phyloP scores from a whole-genome alignment of 2,329 filamentous ascomycete species.

The Ascochyta koolunga region DNA sequence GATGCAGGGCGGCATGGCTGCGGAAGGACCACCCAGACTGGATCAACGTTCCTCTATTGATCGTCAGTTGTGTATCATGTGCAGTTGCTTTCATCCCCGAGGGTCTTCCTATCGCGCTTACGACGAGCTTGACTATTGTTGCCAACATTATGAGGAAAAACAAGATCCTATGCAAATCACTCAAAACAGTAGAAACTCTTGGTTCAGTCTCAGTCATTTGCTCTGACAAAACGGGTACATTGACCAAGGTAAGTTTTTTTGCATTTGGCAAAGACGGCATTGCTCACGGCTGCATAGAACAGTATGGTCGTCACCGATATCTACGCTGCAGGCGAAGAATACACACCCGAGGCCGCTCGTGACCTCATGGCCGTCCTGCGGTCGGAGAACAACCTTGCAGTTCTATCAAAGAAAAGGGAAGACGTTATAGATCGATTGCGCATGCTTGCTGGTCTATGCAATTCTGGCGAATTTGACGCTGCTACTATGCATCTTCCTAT shows the following conservation, averaged over 20 bases:
- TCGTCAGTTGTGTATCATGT: constrained; percentile 70
- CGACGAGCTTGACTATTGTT: constrained; percentile 73
- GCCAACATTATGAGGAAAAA: constrained; percentile 79
- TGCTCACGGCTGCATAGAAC: constrained; percentile 55
- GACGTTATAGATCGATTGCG: constrained; percentile 60
- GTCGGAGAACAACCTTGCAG: constrained; percentile 47
- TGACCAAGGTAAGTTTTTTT: constrained; percentile 56
- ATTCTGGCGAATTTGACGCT: constrained; percentile 76
- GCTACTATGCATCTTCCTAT: constrained; percentile 65
- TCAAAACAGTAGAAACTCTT: constrained; percentile 79
- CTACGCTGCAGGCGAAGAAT: constrained; percentile 61
- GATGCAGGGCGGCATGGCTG: constrained; percentile 70
- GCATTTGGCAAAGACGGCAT: too few species aligned
- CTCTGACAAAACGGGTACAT: constrained; percentile 77
- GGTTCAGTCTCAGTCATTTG: constrained; percentile 76
- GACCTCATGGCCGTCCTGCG: constrained; percentile 37
- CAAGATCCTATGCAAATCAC: constrained; percentile 78
- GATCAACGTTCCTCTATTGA: constrained; percentile 74
- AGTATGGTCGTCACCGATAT: constrained; percentile 76
- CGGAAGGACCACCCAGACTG: constrained; percentile 68
- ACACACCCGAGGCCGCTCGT: constrained; percentile 59
- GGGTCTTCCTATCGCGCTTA: constrained; percentile 46
- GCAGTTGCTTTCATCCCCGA: constrained; percentile 76
- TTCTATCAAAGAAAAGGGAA: constrained; percentile 30
- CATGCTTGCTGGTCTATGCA: constrained; percentile 70